These are phyloP conservation scores for Penicillium sp. DNA, from an alignment of 2,329 filamentous ascomycete genomes.

Conservation along the genomic window DNA sequence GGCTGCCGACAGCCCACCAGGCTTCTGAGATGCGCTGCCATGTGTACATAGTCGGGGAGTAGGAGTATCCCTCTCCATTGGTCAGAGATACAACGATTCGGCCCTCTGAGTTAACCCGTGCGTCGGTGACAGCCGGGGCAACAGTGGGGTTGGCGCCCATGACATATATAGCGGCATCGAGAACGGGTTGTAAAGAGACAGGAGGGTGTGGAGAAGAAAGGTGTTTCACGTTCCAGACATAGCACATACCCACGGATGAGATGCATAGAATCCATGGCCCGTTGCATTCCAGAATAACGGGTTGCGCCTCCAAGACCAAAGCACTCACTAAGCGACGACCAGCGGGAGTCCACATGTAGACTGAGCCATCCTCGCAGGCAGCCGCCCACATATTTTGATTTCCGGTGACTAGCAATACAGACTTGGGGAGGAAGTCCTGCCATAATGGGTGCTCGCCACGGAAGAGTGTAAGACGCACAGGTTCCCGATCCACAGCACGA, in stretches of 20 bases:
- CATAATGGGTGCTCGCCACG: conserved; percentile 80
- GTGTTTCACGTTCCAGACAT: conserved; percentile 89
- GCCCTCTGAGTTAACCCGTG: conserved; percentile 84
- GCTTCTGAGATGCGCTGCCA: conserved; percentile 96
- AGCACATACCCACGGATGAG: conserved; percentile 80
- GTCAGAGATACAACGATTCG: conserved; percentile 85
- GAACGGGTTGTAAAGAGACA: conserved; percentile 79
- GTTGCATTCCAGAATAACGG: conserved; percentile 88
- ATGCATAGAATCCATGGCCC: conserved; percentile 89
- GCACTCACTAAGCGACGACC: conserved; percentile 83
- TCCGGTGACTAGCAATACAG: conserved; percentile 85
- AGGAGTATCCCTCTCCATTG: conserved; percentile 92
- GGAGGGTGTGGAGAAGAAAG: conserved; percentile 85
- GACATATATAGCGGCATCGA: conserved; percentile 80
- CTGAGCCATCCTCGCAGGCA: conserved; percentile 85
- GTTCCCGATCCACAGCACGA: conserved; percentile 68
- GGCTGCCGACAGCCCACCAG: conserved; percentile 97
- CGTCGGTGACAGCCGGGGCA: conserved; percentile 83
- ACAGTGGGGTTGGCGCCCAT: conserved; percentile 75
- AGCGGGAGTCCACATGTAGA: conserved; percentile 90
- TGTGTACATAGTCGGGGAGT: conserved; percentile 77
- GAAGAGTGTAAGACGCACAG: conserved; percentile 76
- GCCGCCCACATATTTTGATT: conserved; percentile 90
- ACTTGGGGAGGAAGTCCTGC: conserved; percentile 88
- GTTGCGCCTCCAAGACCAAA: conserved; percentile 84